phyloP scores from a whole-genome alignment of 2,329 filamentous ascomycete species.

The Ceratocystis variospora region DNA sequence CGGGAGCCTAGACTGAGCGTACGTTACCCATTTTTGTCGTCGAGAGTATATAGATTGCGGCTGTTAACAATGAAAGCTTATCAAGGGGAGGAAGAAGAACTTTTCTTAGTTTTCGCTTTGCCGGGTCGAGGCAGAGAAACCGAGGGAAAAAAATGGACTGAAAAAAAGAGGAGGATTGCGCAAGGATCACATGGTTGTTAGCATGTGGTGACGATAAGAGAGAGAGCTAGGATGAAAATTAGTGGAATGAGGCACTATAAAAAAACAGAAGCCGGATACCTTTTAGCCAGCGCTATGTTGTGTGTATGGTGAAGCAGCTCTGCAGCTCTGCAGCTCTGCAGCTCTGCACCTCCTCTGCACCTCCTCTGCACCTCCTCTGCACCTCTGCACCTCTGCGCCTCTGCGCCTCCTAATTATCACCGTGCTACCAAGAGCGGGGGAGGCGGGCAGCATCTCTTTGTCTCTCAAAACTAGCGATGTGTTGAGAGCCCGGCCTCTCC shows the following conservation, averaged over 20 bases:
- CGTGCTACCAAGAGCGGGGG: too few relatives aligned
- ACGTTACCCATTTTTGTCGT: constrained; percentile 21
- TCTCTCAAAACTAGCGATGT: too few relatives aligned
- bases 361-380: too few relatives aligned
- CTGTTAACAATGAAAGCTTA: not conserved
- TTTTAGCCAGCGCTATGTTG: too few relatives aligned
- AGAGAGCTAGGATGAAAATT: not conserved
- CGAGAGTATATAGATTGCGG: not conserved
- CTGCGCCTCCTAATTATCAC: too few relatives aligned
- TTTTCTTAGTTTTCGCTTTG: not conserved
- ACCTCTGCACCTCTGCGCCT: too few relatives aligned
- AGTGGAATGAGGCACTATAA: not conserved
- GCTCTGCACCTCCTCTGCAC: too few relatives aligned
- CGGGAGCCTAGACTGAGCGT: constrained; percentile 13
- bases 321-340: too few relatives aligned
- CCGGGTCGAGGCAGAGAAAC: not conserved
- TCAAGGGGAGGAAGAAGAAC: not conserved
- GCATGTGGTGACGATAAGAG: not conserved
- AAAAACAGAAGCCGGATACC: not conserved
- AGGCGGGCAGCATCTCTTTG: too few relatives aligned
- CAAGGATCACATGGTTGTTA: not conserved
- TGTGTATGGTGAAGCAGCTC: too few relatives aligned
- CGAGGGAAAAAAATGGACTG: not conserved
- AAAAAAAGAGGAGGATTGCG: constrained; percentile 1
- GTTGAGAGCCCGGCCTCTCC: too few relatives aligned